Conservation (phyloP, 1,284 basidiomycete genomes). For the Heterobasidion occidentale region DNA sequence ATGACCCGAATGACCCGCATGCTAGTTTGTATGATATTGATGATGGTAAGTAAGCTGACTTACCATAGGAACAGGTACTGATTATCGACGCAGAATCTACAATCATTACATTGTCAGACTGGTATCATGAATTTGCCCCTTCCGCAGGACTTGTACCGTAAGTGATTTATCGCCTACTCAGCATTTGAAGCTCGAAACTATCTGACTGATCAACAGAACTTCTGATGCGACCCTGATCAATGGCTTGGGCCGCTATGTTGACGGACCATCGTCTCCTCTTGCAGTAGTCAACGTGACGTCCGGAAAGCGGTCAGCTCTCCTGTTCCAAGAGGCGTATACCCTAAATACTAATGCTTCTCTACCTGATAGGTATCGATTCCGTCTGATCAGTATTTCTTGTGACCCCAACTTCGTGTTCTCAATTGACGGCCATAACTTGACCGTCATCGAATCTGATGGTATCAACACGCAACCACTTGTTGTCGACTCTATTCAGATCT, state of each 20-base stretch:
- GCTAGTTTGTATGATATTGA: constrained; percentile 32
- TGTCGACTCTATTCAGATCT: constrained; percentile 34
- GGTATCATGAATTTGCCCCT: constrained; percentile 26
- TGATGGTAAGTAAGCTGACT: constrained; percentile 19
- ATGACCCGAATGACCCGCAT: constrained; percentile 33
- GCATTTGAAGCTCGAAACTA: neutral
- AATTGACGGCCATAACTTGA: constrained; percentile 38
- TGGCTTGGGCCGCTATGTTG: constrained; percentile 32
- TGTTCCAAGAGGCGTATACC: neutral
- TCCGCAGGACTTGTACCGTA: constrained; percentile 4
- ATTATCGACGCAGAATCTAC: constrained; percentile 21
- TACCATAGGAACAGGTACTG: neutral
- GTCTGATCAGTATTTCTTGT: constrained; percentile 26
- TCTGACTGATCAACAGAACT: neutral
- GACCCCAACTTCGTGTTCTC: constrained; percentile 29
- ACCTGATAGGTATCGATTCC: constrained; percentile 23
- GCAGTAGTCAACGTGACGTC: constrained; percentile 25
- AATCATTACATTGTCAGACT: constrained; percentile 28
- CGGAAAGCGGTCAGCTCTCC: constrained; percentile 20
- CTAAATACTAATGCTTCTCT: no score
- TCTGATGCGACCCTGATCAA: constrained; percentile 38
- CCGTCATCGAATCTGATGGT: constrained; percentile 47
- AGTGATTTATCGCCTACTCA: neutral
- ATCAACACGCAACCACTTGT: constrained; percentile 29
- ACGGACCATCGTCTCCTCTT: constrained; percentile 24